Base-by-base conservation (phyloP, 2,329 filamentous ascomycete genomes). In the Fusarium sp. region DNA sequence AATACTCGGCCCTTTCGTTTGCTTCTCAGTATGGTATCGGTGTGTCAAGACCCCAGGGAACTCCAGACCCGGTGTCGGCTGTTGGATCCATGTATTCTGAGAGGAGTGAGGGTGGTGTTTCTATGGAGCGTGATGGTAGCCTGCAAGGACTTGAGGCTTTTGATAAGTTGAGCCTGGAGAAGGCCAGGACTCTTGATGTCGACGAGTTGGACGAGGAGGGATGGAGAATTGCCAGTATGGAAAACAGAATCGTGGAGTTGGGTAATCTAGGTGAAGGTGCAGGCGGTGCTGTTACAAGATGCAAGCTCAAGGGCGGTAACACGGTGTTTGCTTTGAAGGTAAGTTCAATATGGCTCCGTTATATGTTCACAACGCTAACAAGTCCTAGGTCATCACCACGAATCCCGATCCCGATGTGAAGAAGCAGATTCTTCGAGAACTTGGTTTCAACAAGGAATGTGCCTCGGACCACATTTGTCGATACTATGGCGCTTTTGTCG, bases 351-450 rank as follows among this genome's bases (percentile, higher is more conserved):
- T 20, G 38, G 20, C 12, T 32, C n/a, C 25, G 50, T 69, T 72
- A n/a, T 7, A 4, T n/a, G 12, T 14, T 35, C 40, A 37, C 22
- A 12, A n/a, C 38, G 59, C 73, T 78, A 70, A 75, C 66, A 35
- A n/a, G 10, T 20, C 27, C 4, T 72, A 97, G 96, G 93, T 99
- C 80, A 99, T 99, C 81, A 99, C 97, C 4, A 98, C 97, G 37
- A 97, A 98, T 81, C 97, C 97, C 3, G 97, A 99, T 78, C 96
- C 97, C 14, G 96, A 98, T 81, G 95, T 98, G 71, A 98, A 98
- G 88, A 98, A 97, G 82, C 97, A 99, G 84, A 99, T 99, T 78
- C 90, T 98, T 69, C 93, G 97, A 80, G 97, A 99, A 83, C 88
- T 99, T 63, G 94, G 94, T 71, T 99, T 98, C 88, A 99, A 99